Evolutionary conservation across 2,329 filamentous ascomycete genomes (phyloP).

Genomic region (Fusarium sp.): DNA sequence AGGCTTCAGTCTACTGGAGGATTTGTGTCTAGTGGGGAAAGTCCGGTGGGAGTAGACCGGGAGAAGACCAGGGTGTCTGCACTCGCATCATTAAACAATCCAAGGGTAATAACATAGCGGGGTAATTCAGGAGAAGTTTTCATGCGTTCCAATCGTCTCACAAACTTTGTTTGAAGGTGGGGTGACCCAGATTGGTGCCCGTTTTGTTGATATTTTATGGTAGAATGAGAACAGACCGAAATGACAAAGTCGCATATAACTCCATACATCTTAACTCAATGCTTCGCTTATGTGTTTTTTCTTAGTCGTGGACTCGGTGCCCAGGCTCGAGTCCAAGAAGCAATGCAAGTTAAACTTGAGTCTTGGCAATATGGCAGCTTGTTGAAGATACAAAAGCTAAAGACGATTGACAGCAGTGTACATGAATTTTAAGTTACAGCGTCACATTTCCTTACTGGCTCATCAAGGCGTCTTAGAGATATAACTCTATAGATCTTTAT

Average conservation of each 20-base stretch:
- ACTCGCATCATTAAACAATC: too few relatives aligned
- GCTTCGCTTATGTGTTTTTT: background rate
- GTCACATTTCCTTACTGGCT: background rate
- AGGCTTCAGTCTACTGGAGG: background rate
- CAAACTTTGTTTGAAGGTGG: background rate
- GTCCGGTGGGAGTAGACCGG: background rate
- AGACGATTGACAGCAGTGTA: background rate
- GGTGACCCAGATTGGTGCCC: background rate
- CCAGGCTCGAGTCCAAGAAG: background rate
- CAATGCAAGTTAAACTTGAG: background rate
- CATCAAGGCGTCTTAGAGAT: background rate
- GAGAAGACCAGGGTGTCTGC: background rate
- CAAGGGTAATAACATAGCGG: background rate
- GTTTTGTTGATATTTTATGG: too few relatives aligned
- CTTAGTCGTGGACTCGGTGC: background rate
- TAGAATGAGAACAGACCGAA: background rate
- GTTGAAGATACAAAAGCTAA: background rate
- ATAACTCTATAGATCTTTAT: fast-evolving
- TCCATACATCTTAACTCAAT: fast-evolving
- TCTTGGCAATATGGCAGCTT: background rate
- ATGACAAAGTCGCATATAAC: background rate
- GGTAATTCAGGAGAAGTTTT: background rate
- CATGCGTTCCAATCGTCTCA: background rate
- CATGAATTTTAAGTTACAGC: background rate
- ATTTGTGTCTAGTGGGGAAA: background rate